Conservation (phyloP, 345 rosid genomes). For the Eucalyptus pauciflora region DNA sequence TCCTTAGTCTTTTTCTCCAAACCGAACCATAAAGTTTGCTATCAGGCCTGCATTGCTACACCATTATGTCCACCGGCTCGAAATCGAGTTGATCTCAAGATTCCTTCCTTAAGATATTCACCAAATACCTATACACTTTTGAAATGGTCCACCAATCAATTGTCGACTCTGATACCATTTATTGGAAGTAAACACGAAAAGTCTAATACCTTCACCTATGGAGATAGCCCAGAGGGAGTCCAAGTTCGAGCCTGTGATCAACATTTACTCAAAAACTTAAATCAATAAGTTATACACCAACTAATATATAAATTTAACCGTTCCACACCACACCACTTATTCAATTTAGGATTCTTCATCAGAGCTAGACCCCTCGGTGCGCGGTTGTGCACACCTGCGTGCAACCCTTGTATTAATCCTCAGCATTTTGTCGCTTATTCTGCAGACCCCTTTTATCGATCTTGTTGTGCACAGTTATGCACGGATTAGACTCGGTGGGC, state of each 20-base stretch:
- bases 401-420: neutral
- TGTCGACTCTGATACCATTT: accelerated
- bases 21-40: neutral
- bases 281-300: no score
- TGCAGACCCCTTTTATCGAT: no score
- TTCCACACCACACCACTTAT: no score
- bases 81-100: neutral
- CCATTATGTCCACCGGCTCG: neutral
- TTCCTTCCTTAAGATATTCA: neutral
- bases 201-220: no score
- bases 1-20: neutral
- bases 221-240: no score
- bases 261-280: no score
- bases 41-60: neutral
- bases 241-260: no score
- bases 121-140: accelerated
- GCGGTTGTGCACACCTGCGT: neutral
- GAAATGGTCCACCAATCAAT: neutral
- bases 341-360: no score
- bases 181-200: neutral
- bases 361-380: no score
- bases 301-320: no score
- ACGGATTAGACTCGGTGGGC: no score
- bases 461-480: neutral
- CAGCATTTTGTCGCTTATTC: neutral